A percentile compares a stretch with the other conserved stretches of the same genome.
Evolutionary conservation across 805 yeast species (phyloP).

Genomic region (Wickerhamomyces xylosicus): DNA sequence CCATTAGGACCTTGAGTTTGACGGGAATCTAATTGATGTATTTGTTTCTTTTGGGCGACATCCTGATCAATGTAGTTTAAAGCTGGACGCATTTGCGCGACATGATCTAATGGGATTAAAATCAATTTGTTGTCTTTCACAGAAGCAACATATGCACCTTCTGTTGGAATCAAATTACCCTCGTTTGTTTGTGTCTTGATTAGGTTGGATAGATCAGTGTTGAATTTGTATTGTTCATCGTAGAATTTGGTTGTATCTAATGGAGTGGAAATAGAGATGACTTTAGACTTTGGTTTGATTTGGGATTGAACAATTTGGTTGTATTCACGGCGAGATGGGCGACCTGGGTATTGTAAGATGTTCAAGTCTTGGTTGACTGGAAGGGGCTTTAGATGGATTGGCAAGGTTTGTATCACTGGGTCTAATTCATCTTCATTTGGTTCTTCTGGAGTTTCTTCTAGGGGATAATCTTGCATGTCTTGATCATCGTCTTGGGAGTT

Average conservation of each 20-base stretch:
- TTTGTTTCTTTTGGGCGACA: constrained; percentile 32
- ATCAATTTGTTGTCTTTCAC: constrained; percentile 42
- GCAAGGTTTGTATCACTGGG: constrained; percentile 51
- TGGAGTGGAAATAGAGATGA: constrained; percentile 71
- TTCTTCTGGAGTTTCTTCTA: constrained; percentile 14
- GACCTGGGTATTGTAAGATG: constrained; percentile 53
- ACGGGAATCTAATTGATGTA: constrained; percentile 30
- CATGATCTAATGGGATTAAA: constrained; percentile 52
- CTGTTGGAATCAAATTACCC: constrained; percentile 54
- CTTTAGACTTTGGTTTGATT: constrained; percentile 50
- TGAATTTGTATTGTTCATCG: constrained; percentile 34
- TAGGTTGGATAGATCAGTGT: constrained; percentile 55
- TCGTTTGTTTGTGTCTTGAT: constrained; percentile 51
- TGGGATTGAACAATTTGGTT: constrained; percentile 30
- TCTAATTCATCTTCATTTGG: constrained; percentile 23
- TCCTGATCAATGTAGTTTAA: constrained; percentile 69
- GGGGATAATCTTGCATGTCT: constrained; percentile 4
- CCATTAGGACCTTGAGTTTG: constrained; percentile 21
- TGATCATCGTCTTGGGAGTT: background rate
- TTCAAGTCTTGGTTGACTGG: constrained; percentile 23
- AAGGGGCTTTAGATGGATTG: constrained; percentile 34
- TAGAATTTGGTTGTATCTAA: constrained; percentile 58
- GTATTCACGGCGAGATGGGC: constrained; percentile 34
- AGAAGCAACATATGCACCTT: constrained; percentile 41
- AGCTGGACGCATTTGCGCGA: constrained; percentile 73